phyloP scores from a whole-genome alignment of 2,329 filamentous ascomycete genomes.

The Sphaerulina vaccinii region DNA sequence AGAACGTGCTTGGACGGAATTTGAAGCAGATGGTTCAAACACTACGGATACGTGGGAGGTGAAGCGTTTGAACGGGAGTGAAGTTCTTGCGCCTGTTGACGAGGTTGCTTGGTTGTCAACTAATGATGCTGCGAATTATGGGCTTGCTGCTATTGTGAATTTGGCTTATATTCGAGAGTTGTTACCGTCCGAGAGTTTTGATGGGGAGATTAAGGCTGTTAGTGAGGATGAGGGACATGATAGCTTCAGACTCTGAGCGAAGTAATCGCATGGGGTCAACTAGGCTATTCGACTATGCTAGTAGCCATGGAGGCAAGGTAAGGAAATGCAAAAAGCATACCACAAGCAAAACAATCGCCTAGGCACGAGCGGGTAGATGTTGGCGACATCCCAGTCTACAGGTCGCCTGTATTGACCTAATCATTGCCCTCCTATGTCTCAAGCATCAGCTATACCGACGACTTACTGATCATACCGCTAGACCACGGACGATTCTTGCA shows the following conservation, averaged over 20 bases:
- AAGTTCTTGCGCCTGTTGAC: slow-evolving; percentile 50
- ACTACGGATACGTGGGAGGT: slow-evolving; percentile 38
- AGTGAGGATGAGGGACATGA: neutral
- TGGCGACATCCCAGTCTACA: no score
- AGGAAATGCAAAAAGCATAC: no score
- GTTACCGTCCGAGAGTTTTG: neutral
- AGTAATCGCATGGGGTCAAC: no score
- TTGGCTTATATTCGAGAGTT: slow-evolving; percentile 42
- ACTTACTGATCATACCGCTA: no score
- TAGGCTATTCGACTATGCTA: no score
- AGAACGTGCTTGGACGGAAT: slow-evolving; percentile 55
- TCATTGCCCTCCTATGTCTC: no score
- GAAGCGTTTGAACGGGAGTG: slow-evolving; percentile 44
- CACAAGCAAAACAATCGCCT: no score
- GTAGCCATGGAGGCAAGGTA: no score
- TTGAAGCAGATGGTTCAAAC: slow-evolving; percentile 47
- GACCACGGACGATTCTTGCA: no score
- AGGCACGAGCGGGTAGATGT: no score
- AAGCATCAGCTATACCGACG: no score
- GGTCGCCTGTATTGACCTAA: no score
- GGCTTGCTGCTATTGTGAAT: slow-evolving; percentile 57
- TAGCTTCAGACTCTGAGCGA: neutral
- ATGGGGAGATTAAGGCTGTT: neutral
- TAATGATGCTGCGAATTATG: slow-evolving; percentile 58
- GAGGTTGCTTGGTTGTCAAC: slow-evolving; percentile 60